Base-by-base conservation (phyloP, 1,284 basidiomycete genomes). In the Psilocybe mexicana region DNA sequence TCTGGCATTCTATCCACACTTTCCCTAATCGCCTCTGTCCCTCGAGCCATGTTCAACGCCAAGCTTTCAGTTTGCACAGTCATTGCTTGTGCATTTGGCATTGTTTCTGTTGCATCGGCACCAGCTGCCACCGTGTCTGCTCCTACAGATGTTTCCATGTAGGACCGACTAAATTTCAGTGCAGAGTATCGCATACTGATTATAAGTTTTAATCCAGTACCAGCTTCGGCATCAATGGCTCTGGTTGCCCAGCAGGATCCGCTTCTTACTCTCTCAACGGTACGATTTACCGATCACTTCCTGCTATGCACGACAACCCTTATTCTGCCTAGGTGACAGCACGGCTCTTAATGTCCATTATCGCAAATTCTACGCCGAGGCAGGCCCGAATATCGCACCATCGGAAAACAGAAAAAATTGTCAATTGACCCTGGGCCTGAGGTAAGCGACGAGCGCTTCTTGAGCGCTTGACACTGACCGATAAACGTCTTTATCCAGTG, bases 161-260 rank as follows among this genome's bases (percentile, higher is more conserved):
- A 46, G 7, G 52, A 33, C 5, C 5, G 30, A 40, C 6, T 46
- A 7, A 24, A 33, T 14, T 14, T 30, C 24, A n/a, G 6, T 36
- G 14, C 24, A 12, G 26, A 12, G 26, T n/a, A 2, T 28, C 18
- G 18, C 14, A 12, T 30, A 43, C 24, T 33, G n/a, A 33, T 26
- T 14, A 33, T 12, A 45, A 6, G 12, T 12, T 54, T 33, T 23
- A 28, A 28, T 43, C 49, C 35, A 67, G 65, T 25, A 65, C 65
- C 2, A 61, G 60, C 43, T 52, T 67, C 5, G 64, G 60, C 1
- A 26, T 66, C 7, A 67, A 67, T 47, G 64, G 66, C 6, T 66
- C 66, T 36, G 66, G 67, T 23, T 69, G 67, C 47, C 67, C 67
- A 53, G 52, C 66, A 24, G 66, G 66, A 46, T 63, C 63, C 30